These are phyloP conservation scores for Dorcoceras hygrometricum DNA, from an alignment of 257 asterid species.

Conservation along the genomic window DNA sequence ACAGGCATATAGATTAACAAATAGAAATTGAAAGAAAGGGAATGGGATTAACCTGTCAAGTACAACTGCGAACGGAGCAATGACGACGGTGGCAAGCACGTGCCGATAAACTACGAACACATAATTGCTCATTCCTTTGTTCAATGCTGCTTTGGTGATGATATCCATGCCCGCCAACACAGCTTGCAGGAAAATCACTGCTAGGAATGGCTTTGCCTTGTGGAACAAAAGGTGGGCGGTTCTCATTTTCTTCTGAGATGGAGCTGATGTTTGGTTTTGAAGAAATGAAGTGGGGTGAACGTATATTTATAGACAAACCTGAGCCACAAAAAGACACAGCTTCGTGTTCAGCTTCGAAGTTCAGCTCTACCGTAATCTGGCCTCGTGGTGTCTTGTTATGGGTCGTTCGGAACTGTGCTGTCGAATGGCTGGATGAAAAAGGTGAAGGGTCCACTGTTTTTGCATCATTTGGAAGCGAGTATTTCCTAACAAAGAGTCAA, in stretches of 20 bases:
- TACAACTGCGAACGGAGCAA: slow-evolving; percentile 78
- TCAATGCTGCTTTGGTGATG: no score
- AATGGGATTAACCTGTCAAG: slow-evolving; percentile 57
- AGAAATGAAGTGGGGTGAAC: no score
- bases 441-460: slow-evolving; percentile 44
- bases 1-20: neutral
- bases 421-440: slow-evolving; percentile 51
- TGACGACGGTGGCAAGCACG: slow-evolving; percentile 66
- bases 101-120: slow-evolving; percentile 89
- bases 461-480: slow-evolving; percentile 62
- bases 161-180: no score
- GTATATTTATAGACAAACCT: no score
- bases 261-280: no score
- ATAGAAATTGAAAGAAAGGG: neutral
- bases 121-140: no score
- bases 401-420: slow-evolving; percentile 53
- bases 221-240: slow-evolving; percentile 24
- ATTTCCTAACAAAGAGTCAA: slow-evolving; percentile 47
- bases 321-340: slow-evolving; percentile 41
- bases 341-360: slow-evolving; percentile 37
- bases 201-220: slow-evolving; percentile 57
- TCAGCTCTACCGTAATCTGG: slow-evolving; percentile 41
- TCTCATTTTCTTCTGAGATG: no score
- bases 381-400: slow-evolving; percentile 59
- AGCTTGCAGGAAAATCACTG: no score